Evolutionary conservation across 768 basidiomycete species (phyloP), one percentile per base, ranked within the genome.

Genomic region (Amylocystis lapponica): DNA sequence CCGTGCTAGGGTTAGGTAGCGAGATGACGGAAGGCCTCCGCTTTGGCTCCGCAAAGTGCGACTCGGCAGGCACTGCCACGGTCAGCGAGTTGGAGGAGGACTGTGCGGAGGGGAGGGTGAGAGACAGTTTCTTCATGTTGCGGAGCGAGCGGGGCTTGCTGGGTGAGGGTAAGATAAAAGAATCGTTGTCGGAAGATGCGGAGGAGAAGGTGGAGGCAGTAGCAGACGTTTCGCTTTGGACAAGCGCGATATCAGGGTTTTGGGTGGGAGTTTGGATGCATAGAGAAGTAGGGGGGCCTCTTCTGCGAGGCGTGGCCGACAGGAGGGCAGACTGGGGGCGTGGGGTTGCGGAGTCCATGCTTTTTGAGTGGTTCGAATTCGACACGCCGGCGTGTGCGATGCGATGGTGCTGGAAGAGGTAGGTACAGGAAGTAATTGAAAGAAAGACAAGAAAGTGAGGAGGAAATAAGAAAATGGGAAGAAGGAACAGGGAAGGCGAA

Each of bases 71-170:
- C 30, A 22, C 17, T 19, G 57, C 50, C 20, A 35, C 70, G 53
- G 41, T 68, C 43, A 76, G 68, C 25, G 78, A 79, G 52, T 64
- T 69, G 27, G 70, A 60, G 27, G 83, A 83, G 12, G 79, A 76
- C 48, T 76, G 70, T 23, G 78, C 71, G 5, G 79, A 78, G 10
- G 81, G 74, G 22, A 86, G 74, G 43, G 75, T 74, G 39, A 88
- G 75, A 22, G 83, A 87, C 7, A 88, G 66, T 50, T 79, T 79
- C 71, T 87, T 89, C 75, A 83, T 78, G 60, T 87, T 88, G 61
- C 80, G 72, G 48, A 68, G 59, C 22, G 73, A 65, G 41, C 68
- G 66, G 42, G 70, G 66, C 47, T 60, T 67, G 58, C 65, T 71
- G 43, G 66, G 59, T 45, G 57, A 56, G 40, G 57, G 64, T 36